These are phyloP conservation scores for Westerdykella ornata DNA, from an alignment of 2,329 filamentous ascomycete species.

Conservation along the genomic window DNA sequence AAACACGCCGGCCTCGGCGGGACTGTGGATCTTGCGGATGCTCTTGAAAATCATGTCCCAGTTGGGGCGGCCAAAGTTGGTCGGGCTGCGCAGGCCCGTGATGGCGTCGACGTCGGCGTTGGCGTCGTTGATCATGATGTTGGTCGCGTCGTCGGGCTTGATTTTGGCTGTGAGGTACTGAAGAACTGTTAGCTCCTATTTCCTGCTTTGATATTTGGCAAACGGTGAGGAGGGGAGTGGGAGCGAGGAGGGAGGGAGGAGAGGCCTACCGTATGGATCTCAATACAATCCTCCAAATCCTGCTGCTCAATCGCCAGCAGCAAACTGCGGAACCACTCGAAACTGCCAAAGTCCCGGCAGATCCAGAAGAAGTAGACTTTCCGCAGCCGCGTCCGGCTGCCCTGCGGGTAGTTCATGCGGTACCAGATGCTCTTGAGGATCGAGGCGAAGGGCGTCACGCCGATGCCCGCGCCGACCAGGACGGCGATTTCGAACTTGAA, in stretches of 20 bases:
- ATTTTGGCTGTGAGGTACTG: conserved; percentile 79
- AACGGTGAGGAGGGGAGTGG: no score
- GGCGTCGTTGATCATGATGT: conserved; percentile 89
- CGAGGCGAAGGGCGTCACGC: conserved; percentile 48
- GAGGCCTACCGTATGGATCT: conserved; percentile 64
- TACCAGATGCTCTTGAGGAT: conserved; percentile 83
- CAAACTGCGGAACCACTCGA: conserved; percentile 83
- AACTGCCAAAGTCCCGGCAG: conserved; percentile 78
- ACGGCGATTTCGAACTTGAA: conserved; percentile 59
- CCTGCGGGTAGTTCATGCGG: conserved; percentile 79
- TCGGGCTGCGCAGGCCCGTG: conserved; percentile 72
- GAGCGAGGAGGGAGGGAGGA: background rate
- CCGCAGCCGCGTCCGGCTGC: conserved; percentile 64
- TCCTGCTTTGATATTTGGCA: no score
- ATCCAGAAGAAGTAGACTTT: conserved; percentile 96
- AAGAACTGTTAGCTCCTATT: conserved; percentile 9
- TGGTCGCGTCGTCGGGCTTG: conserved; percentile 76
- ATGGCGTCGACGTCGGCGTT: conserved; percentile 80
- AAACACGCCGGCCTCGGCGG: conserved; percentile 46
- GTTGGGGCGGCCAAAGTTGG: conserved; percentile 79
- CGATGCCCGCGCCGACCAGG: conserved; percentile 47
- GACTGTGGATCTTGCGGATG: conserved; percentile 61
- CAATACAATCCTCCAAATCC: conserved; percentile 75
- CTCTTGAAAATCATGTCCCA: conserved; percentile 87
- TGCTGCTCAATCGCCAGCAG: conserved; percentile 80